A percentile compares a stretch with the other conserved stretches of the same genome.
These are phyloP conservation scores for Penicillium brevicompactum DNA, from an alignment of 2,329 filamentous ascomycete species.

Conservation along the genomic window DNA sequence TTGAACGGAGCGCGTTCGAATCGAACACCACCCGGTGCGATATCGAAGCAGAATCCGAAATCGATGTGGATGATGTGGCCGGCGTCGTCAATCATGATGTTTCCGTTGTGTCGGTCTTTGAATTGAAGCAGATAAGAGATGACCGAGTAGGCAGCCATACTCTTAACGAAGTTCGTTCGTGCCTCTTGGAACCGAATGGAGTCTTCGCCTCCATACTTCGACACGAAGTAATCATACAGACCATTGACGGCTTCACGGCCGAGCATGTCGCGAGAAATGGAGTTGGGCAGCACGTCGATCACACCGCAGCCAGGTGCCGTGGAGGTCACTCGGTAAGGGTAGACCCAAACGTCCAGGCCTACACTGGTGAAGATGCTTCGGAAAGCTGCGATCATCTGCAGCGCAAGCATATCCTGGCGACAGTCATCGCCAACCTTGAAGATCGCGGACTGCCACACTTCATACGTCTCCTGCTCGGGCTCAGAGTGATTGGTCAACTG, in stretches of 20 bases:
- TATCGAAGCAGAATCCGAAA: constrained; percentile 99
- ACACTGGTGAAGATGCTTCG: constrained; percentile 94
- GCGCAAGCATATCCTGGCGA: constrained; percentile 89
- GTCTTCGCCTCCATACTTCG: constrained; percentile 96
- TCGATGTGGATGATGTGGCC: constrained; percentile 98
- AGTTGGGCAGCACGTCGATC: constrained; percentile 96
- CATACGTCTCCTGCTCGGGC: constrained; percentile 63
- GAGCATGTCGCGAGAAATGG: constrained; percentile 97
- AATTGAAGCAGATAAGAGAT: constrained; percentile 97
- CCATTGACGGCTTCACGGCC: constrained; percentile 97
- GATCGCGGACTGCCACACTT: constrained; percentile 99
- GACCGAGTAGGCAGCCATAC: constrained; percentile 97
- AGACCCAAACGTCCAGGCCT: constrained; percentile 94
- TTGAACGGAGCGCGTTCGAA: constrained; percentile 99
- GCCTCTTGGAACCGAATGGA: constrained; percentile 93
- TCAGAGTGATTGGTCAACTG: constrained; percentile 23
- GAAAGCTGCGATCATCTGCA: constrained; percentile 98
- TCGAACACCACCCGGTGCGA: constrained; percentile 92
- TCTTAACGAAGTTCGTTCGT: constrained; percentile 96
- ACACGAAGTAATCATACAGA: constrained; percentile 96
- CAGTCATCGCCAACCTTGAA: constrained; percentile 99
- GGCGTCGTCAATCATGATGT: constrained; percentile 98
- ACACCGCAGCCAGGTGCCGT: constrained; percentile 97
- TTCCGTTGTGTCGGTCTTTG: constrained; percentile 98
- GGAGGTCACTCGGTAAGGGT: constrained; percentile 94